Percentiles rank a stretch among this genome's conserved stretches.
Evolutionary conservation across 2,329 filamentous ascomycete species (phyloP).

Genomic region (Aspergillus ruber): DNA sequence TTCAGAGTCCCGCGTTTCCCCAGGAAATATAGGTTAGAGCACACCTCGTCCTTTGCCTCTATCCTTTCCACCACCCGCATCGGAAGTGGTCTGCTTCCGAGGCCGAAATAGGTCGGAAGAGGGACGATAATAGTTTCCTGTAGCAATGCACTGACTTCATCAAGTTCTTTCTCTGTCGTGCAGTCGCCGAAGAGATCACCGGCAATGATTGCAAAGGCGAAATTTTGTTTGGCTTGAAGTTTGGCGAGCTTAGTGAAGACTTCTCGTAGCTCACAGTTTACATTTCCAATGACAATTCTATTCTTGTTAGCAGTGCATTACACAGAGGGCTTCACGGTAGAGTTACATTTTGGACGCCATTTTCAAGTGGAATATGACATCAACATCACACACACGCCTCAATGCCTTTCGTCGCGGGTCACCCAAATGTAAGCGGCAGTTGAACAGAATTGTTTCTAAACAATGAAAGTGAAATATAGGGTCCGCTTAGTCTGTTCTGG

Average conservation of each 20-base stretch:
- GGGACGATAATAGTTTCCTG: slow-evolving; percentile 67
- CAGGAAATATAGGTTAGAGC: slow-evolving; percentile 83
- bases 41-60: slow-evolving; percentile 66
- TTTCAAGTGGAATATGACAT: slow-evolving; percentile 1
- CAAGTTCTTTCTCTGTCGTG: slow-evolving; percentile 44
- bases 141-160: slow-evolving; percentile 60
- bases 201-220: slow-evolving; percentile 74
- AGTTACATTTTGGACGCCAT: slow-evolving; percentile 56
- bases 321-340: neutral
- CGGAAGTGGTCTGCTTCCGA: slow-evolving; percentile 69
- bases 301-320: neutral
- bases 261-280: slow-evolving; percentile 69
- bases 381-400: neutral
- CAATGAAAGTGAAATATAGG: too few relatives aligned
- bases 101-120: slow-evolving; percentile 83
- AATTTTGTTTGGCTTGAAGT: slow-evolving; percentile 80
- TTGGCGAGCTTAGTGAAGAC: slow-evolving; percentile 74
- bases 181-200: slow-evolving; percentile 71
- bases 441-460: too few relatives aligned
- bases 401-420: neutral
- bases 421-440: too few relatives aligned
- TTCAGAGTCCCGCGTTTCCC: slow-evolving; percentile 82
- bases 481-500: neutral
- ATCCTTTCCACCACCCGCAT: slow-evolving; percentile 64
- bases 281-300: slow-evolving; percentile 68